Evolutionary conservation across 805 yeast genomes (phyloP).

Genomic region (Metschnikowia dekortorum): DNA sequence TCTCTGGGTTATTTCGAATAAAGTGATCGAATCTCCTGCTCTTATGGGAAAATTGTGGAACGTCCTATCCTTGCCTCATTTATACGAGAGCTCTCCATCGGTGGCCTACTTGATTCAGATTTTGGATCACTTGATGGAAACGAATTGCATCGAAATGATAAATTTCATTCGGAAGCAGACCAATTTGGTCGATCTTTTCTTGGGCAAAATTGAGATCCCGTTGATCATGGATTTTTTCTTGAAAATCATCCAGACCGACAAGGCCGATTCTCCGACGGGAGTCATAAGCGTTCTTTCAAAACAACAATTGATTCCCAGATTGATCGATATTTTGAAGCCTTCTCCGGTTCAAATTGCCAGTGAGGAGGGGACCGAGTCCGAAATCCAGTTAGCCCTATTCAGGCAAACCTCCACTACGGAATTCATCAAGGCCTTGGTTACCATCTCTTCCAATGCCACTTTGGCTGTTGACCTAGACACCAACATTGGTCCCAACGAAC

Average conservation of each 20-base stretch:
- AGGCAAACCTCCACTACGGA: conserved; percentile 94
- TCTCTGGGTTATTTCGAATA: conserved; percentile 40
- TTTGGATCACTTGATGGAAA: conserved; percentile 78
- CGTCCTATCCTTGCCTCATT: conserved; percentile 28
- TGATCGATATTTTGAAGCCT: conserved; percentile 69
- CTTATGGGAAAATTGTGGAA: conserved; percentile 41
- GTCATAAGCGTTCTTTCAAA: conserved; percentile 69
- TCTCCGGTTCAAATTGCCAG: conserved; percentile 23
- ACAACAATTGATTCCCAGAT: conserved; percentile 68
- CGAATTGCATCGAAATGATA: conserved; percentile 54
- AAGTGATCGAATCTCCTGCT: conserved; percentile 39
- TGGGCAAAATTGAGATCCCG: conserved; percentile 86
- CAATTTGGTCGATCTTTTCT: conserved; percentile 70
- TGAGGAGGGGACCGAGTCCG: neutral
- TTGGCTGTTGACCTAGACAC: conserved; percentile 78
- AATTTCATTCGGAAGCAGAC: conserved; percentile 67
- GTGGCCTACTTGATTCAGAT: conserved; percentile 51
- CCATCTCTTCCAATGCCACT: conserved; percentile 79
- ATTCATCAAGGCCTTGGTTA: conserved; percentile 86
- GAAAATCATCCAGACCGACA: conserved; percentile 88
- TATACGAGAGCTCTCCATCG: conserved; percentile 35
- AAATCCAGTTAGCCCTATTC: conserved; percentile 15
- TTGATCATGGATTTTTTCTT: conserved; percentile 89
- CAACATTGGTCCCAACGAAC: conserved; percentile 92
- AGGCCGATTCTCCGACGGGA: conserved; percentile 84